A percentile compares a stretch with the other conserved stretches of the same genome.
Conservation (phyloP, 352 stramenopile genomes). For the Phytophthora capsici region DNA sequence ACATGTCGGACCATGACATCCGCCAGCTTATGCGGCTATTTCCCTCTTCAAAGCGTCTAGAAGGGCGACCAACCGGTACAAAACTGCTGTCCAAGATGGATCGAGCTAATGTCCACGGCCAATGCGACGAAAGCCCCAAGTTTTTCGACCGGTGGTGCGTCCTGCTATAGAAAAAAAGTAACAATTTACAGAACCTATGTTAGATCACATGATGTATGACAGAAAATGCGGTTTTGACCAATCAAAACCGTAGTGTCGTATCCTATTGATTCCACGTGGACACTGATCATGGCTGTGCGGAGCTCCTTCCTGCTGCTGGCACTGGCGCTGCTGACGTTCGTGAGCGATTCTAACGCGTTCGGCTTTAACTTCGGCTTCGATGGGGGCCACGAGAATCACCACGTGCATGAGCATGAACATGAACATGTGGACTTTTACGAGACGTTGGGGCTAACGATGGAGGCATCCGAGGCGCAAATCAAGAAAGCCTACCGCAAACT, state of each 20-base stretch:
- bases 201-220: too few relatives aligned
- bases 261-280: constrained; percentile 41
- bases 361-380: constrained; percentile 62
- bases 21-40: constrained; percentile 59
- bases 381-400: constrained; percentile 48
- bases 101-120: constrained; percentile 63
- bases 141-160: constrained; percentile 82
- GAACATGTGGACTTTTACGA: constrained; percentile 85
- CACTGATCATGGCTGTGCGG: constrained; percentile 30
- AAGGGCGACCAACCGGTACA: constrained; percentile 56
- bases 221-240: neutral
- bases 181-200: neutral
- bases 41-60: constrained; percentile 41
- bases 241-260: neutral
- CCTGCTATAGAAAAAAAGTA: constrained; percentile 47
- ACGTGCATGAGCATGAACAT: constrained; percentile 52
- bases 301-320: constrained; percentile 35
- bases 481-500: constrained; percentile 96
- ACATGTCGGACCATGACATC: constrained; percentile 76
- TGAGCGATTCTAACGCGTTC: constrained; percentile 44
- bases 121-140: constrained; percentile 55
- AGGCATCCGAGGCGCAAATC: constrained; percentile 90
- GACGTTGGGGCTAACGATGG: constrained; percentile 78
- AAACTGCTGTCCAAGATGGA: constrained; percentile 50
- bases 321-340: constrained; percentile 41